These are phyloP conservation scores for Stephanodiscus minutulus DNA, from an alignment of 108 stramenopile species.

Conservation along the genomic window DNA sequence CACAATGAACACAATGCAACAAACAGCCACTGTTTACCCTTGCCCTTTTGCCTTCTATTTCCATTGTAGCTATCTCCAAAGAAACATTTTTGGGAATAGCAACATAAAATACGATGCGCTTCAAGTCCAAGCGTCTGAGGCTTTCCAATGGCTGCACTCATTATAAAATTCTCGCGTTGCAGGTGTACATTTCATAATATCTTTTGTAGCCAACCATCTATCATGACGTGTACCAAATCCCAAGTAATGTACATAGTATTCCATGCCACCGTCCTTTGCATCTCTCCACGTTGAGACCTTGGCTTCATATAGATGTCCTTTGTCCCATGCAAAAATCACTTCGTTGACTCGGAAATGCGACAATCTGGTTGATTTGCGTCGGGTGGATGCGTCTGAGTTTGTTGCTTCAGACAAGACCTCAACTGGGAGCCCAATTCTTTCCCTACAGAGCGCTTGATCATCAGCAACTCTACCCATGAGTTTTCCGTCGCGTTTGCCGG, in stretches of 20 bases:
- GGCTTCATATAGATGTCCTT: constrained; percentile 18
- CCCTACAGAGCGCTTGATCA: neutral
- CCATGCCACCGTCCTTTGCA: neutral
- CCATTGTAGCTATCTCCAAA: too few relatives aligned
- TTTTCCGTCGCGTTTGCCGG: neutral
- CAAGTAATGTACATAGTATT: constrained; percentile 28
- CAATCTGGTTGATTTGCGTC: constrained; percentile 6
- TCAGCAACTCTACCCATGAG: neutral
- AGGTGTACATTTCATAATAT: neutral
- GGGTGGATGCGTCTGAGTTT: neutral
- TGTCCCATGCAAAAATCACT: constrained; percentile 20
- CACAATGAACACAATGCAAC: too few relatives aligned
- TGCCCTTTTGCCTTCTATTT: too few relatives aligned
- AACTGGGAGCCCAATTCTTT: neutral
- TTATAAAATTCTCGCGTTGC: neutral
- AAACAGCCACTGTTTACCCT: too few relatives aligned
- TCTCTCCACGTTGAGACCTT: constrained; percentile 24
- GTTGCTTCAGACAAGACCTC: neutral
- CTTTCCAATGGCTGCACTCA: neutral
- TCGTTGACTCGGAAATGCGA: neutral
- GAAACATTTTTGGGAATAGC: too few relatives aligned
- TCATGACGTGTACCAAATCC: constrained; percentile 16
- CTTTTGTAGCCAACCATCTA: constrained; percentile 2
- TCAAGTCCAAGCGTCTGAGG: too few relatives aligned
- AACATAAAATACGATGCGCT: too few relatives aligned